Conservation (phyloP, 2,329 filamentous ascomycete genomes). For the Pyrenophora teres region DNA sequence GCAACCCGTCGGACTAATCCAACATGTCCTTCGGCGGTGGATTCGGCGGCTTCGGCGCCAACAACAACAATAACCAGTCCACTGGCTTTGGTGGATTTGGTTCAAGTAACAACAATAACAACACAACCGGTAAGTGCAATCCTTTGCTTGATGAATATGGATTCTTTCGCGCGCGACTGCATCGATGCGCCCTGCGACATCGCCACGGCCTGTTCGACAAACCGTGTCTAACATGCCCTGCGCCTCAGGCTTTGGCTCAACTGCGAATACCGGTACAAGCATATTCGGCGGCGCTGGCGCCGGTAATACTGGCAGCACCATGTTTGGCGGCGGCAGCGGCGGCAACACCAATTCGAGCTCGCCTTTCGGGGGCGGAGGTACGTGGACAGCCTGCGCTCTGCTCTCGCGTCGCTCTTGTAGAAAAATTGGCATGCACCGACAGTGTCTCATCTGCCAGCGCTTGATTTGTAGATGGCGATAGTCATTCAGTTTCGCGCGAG, state of each 20-base stretch:
- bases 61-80: slow-evolving; percentile 37
- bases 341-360: slow-evolving; percentile 38
- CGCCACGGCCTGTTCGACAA: slow-evolving; percentile 33
- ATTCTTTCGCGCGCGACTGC: slow-evolving; percentile 29
- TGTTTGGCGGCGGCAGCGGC: slow-evolving; percentile 32
- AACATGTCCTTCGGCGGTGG: slow-evolving; percentile 58
- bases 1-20: slow-evolving; percentile 27
- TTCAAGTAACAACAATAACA: slow-evolving; percentile 40
- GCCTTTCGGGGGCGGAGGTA: slow-evolving; percentile 47
- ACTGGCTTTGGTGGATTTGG: slow-evolving; percentile 51
- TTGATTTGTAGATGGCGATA: slow-evolving; percentile 2
- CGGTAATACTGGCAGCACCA: slow-evolving; percentile 33
- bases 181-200: slow-evolving; percentile 36
- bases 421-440: not conserved
- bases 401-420: slow-evolving; percentile 29
- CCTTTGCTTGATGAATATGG: slow-evolving; percentile 22
- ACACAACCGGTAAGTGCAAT: slow-evolving; percentile 57
- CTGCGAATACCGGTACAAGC: slow-evolving; percentile 38
- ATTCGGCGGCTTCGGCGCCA: slow-evolving; percentile 53
- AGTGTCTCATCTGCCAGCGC: not conserved
- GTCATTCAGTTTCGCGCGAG: not conserved
- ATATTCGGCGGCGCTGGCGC: slow-evolving; percentile 42
- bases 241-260: slow-evolving; percentile 50
- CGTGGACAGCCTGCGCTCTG: slow-evolving; percentile 44
- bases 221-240: slow-evolving; percentile 47